Percentiles rank a stretch among this genome's conserved stretches.
Evolutionary conservation across 2,329 filamentous ascomycete species (phyloP).

Genomic region (Lojkania enalia): DNA sequence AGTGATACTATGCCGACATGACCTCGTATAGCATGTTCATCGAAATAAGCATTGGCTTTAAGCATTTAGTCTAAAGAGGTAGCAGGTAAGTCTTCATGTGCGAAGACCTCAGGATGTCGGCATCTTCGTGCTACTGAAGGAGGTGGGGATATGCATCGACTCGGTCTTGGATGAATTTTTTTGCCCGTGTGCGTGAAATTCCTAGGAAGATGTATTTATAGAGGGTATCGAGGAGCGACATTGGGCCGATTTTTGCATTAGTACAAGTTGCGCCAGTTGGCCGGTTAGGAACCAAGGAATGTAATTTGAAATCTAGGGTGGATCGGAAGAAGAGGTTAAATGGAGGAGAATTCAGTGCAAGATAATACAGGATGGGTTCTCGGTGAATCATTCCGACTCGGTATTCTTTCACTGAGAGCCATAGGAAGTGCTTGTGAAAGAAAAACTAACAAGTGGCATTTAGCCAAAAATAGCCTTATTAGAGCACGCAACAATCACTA

Average conservation of each 20-base stretch:
- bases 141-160: neutral
- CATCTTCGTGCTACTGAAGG: neutral
- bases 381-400: too few species aligned
- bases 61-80: neutral
- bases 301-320: neutral
- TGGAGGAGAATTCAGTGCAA: neutral
- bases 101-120: neutral
- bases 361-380: too few species aligned
- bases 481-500: too few species aligned
- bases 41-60: neutral
- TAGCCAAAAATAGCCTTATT: too few species aligned
- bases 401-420: too few species aligned
- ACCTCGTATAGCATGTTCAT: neutral
- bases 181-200: neutral
- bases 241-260: neutral
- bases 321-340: neutral
- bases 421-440: too few species aligned
- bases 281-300: neutral
- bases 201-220: neutral
- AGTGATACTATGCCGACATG: conserved; percentile 11
- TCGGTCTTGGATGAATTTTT: neutral
- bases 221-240: neutral
- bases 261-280: neutral
- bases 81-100: neutral
- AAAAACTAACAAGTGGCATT: too few species aligned